A percentile compares a stretch with the other conserved stretches of the same genome.
Conservation (phyloP, 2,329 filamentous ascomycete genomes). For the Xylariaceae sp. region DNA sequence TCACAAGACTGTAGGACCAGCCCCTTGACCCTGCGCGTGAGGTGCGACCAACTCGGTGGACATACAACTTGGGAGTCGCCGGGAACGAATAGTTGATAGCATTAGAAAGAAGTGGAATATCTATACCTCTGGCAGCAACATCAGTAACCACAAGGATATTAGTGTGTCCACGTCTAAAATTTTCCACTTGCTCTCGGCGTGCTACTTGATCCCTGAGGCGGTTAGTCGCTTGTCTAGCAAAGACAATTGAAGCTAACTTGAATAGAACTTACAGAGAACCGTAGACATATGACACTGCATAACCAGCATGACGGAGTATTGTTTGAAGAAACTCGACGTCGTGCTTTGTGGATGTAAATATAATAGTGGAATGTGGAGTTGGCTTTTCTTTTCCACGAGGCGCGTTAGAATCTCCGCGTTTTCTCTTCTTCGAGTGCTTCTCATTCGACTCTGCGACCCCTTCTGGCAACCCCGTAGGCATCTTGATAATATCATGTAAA, state of each 20-base stretch:
- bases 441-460: slow-evolving; percentile 51
- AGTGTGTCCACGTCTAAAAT: slow-evolving; percentile 82
- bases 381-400: slow-evolving; percentile 70
- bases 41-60: slow-evolving; percentile 94
- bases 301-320: slow-evolving; percentile 81
- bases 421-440: slow-evolving; percentile 71
- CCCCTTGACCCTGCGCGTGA: slow-evolving; percentile 90
- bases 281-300: slow-evolving; percentile 91
- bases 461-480: slow-evolving; percentile 73
- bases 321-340: slow-evolving; percentile 91
- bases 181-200: slow-evolving; percentile 87
- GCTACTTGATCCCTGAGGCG: slow-evolving; percentile 97
- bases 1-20: slow-evolving; percentile 93
- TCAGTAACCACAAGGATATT: slow-evolving; percentile 96
- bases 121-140: slow-evolving; percentile 94
- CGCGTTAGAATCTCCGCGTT: slow-evolving; percentile 60
- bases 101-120: slow-evolving; percentile 89
- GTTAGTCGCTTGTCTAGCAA: no score
- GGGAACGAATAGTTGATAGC: slow-evolving; percentile 99
- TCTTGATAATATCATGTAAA: slow-evolving; percentile 88
- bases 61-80: slow-evolving; percentile 93
- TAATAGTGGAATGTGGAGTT: slow-evolving; percentile 88
- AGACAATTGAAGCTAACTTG: no score
- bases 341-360: slow-evolving; percentile 75
- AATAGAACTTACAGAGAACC: slow-evolving; percentile 66